Evolutionary conservation across 129 eudicot genomes (phyloP).

Genomic region (Flaveria robusta): DNA sequence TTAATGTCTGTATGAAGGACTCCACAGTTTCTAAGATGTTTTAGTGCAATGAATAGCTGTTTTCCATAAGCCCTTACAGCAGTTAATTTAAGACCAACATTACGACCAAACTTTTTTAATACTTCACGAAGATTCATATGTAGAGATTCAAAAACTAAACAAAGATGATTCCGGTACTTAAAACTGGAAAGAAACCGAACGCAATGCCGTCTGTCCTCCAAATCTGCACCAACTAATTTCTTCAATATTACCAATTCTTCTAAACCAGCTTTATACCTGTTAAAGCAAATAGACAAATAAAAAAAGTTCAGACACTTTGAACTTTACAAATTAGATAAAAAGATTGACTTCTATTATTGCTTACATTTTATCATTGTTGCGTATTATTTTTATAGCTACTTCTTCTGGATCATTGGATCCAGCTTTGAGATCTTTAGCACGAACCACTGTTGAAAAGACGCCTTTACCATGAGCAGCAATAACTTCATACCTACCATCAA

Average conservation of each 20-base stretch:
- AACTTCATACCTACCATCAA: constrained; percentile 94
- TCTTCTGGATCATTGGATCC: constrained; percentile 84
- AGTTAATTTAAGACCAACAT: constrained; percentile 95
- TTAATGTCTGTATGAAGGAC: constrained; percentile 95
- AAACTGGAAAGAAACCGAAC: constrained; percentile 88
- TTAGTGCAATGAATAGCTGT: constrained; percentile 95
- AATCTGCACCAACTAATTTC: constrained; percentile 92
- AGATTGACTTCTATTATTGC: constrained; percentile 27
- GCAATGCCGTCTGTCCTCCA: constrained; percentile 85
- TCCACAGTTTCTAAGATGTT: constrained; percentile 92
- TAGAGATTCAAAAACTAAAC: constrained; percentile 99
- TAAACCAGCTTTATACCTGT: constrained; percentile 90
- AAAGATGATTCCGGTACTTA: constrained; percentile 96
- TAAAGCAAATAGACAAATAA: neutral
- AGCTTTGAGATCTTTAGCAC: constrained; percentile 97
- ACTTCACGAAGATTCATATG: constrained; percentile 99
- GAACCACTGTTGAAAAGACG: constrained; percentile 94
- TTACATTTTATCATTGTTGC: constrained; percentile 91
- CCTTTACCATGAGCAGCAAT: constrained; percentile 99
- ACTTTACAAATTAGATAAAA: neutral
- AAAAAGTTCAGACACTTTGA: neutral
- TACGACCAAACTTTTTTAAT: constrained; percentile 97
- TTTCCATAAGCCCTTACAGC: constrained; percentile 95
- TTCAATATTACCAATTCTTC: constrained; percentile 87
- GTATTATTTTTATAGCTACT: constrained; percentile 94